phyloP scores from a whole-genome alignment of 1,139 yeast genomes.

The Suhomyces terraborum region DNA sequence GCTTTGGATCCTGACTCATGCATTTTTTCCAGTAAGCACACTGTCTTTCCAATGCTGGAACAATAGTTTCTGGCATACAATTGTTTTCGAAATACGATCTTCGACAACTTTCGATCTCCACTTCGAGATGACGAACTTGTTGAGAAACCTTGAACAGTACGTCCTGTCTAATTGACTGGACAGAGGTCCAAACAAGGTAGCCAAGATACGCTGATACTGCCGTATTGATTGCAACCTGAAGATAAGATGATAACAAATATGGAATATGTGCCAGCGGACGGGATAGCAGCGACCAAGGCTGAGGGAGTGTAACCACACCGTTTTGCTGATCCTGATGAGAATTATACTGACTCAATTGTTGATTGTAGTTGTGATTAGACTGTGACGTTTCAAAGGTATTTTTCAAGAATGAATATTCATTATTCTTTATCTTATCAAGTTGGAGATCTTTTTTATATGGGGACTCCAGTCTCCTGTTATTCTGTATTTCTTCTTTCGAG shows the following conservation, averaged over 20 bases:
- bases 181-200: constrained; percentile 43
- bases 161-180: constrained; percentile 53
- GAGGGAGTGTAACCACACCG: neutral
- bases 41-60: constrained; percentile 57
- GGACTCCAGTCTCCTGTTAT: neutral
- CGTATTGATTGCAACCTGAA: constrained; percentile 54
- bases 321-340: neutral
- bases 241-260: constrained; percentile 57
- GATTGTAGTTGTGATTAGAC: neutral
- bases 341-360: neutral
- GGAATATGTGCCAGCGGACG: constrained; percentile 46
- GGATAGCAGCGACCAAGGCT: constrained; percentile 31
- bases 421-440: neutral
- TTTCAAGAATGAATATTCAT: neutral
- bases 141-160: constrained; percentile 49
- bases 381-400: neutral
- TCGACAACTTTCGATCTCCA: constrained; percentile 52
- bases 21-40: constrained; percentile 66
- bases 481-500: neutral
- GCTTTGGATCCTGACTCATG: constrained; percentile 55
- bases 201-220: constrained; percentile 45
- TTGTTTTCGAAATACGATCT: constrained; percentile 53
- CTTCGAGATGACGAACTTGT: constrained; percentile 37
- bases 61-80: constrained; percentile 58
- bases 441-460: neutral